These are phyloP conservation scores for Xylaria acuta DNA, from an alignment of 495 filamentous ascomycete species.

Conservation along the genomic window DNA sequence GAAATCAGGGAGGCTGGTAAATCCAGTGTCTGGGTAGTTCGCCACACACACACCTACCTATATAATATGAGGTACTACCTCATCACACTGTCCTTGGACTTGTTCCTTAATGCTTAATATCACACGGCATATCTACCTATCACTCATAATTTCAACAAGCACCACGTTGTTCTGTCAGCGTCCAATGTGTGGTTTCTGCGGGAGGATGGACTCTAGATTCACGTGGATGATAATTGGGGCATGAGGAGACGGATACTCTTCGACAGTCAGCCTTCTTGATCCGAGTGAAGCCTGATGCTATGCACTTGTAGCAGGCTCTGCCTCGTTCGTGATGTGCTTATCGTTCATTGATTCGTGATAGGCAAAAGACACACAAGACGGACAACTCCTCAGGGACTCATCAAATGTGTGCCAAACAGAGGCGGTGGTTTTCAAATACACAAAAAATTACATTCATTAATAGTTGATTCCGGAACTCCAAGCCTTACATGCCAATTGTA, in stretches of 20 bases:
- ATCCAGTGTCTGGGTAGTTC: too few species aligned
- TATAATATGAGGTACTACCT: too few species aligned
- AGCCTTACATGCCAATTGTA: constrained; percentile 3
- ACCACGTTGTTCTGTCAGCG: too few species aligned
- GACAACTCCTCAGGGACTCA: not conserved
- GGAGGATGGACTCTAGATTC: not conserved
- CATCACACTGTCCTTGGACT: too few species aligned
- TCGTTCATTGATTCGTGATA: not conserved
- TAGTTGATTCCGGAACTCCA: constrained; percentile 6
- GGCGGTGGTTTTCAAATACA: not conserved
- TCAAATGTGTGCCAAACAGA: not conserved
- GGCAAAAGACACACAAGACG: not conserved
- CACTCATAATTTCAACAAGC: too few species aligned
- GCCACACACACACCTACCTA: too few species aligned
- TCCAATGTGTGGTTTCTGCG: too few species aligned
- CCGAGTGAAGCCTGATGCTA: not conserved
- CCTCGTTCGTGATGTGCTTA: not conserved
- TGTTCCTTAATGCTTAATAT: too few species aligned
- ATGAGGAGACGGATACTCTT: not conserved
- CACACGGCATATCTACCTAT: too few species aligned
- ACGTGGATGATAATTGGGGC: not conserved
- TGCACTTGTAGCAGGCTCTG: not conserved
- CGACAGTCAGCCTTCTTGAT: not conserved
- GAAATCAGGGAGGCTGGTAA: too few species aligned
- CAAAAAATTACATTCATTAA: constrained; percentile 2